These are phyloP conservation scores for Leccinellum rugosiceps DNA, from an alignment of 768 basidiomycete genomes.

Conservation along the genomic window DNA sequence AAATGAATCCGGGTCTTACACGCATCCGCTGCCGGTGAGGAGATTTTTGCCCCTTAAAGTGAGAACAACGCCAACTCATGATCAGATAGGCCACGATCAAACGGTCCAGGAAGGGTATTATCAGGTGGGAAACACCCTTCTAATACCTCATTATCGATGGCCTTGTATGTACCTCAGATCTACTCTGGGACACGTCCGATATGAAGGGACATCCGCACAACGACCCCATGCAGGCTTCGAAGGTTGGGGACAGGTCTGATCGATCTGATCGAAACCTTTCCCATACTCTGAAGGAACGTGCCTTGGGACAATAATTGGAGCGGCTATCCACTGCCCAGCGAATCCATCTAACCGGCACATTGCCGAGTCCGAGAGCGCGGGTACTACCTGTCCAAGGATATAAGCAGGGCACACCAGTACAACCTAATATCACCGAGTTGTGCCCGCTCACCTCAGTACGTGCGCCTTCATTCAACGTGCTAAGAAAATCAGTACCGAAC, in stretches of 20 bases:
- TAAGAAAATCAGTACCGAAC: background rate
- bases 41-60: background rate
- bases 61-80: too few relatives aligned
- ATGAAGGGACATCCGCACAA: background rate
- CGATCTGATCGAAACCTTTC: too few relatives aligned
- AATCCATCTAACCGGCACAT: background rate
- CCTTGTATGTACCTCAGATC: background rate
- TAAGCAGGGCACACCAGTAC: background rate
- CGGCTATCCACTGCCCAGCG: too few relatives aligned
- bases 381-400: background rate
- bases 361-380: background rate
- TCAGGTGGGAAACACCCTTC: background rate
- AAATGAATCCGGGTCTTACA: background rate
- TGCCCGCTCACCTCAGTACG: background rate
- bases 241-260: too few relatives aligned
- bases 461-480: background rate
- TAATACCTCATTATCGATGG: background rate
- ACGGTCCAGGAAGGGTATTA: background rate
- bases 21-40: background rate
- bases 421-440: too few relatives aligned
- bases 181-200: background rate
- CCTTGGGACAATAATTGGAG: too few relatives aligned
- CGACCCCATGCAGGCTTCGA: too few relatives aligned
- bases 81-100: too few relatives aligned
- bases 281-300: too few relatives aligned